phyloP scores from a whole-genome alignment of 345 rosid species.

The Reutealis trisperma region DNA sequence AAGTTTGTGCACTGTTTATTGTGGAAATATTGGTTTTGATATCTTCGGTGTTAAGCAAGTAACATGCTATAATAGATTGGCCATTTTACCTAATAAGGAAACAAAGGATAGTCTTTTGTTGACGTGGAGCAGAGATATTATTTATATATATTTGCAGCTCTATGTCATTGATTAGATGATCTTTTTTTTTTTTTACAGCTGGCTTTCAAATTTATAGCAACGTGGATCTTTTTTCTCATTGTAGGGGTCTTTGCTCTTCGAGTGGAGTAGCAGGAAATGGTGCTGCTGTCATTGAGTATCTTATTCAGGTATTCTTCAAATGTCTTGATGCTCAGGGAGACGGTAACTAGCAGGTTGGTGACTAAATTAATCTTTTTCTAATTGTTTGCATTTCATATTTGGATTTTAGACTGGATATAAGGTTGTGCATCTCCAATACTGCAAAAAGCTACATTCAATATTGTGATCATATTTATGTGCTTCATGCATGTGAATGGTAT shows the following conservation, averaged over 20 bases:
- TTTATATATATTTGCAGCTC: neutral
- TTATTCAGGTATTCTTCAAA: slow-evolving; percentile 84
- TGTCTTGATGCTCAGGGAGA: slow-evolving; percentile 68
- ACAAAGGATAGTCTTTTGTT: neutral
- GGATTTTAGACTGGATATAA: neutral
- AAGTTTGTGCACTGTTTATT: neutral
- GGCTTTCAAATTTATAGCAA: slow-evolving; percentile 1
- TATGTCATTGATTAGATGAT: too few relatives aligned
- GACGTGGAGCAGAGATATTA: neutral
- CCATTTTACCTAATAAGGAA: neutral
- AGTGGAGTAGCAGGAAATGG: slow-evolving; percentile 75
- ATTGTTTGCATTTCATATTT: neutral
- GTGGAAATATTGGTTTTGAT: neutral
- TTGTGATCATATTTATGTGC: neutral
- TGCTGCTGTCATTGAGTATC: slow-evolving; percentile 72
- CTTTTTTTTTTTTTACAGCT: neutral
- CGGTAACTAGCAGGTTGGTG: slow-evolving; percentile 83
- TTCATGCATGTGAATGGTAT: neutral
- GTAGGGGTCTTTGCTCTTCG: slow-evolving; percentile 91
- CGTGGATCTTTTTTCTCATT: slow-evolving; percentile 16
- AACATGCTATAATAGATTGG: neutral
- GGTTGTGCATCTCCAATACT: neutral
- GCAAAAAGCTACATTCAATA: neutral
- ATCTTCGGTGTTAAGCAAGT: neutral
- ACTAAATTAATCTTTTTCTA: slow-evolving; percentile 13